phyloP scores from a whole-genome alignment of 2,329 filamentous ascomycete genomes.

The Xylariaceae sp. region DNA sequence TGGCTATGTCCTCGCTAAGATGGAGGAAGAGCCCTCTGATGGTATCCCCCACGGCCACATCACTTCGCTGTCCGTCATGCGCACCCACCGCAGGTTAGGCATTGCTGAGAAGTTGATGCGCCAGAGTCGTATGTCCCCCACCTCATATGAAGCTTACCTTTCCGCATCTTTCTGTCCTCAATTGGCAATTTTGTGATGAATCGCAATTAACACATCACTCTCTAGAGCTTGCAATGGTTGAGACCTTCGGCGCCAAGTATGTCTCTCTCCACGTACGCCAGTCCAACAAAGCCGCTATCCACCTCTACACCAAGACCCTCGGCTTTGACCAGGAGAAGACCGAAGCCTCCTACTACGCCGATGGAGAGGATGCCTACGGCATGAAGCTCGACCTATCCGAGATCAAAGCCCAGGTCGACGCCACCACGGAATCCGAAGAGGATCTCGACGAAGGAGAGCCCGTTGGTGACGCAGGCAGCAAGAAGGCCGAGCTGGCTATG shows the following conservation, averaged over 20 bases:
- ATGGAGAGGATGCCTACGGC: slow-evolving; percentile 91
- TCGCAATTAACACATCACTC: slow-evolving; percentile 6
- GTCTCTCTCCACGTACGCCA: slow-evolving; percentile 95
- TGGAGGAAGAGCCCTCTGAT: slow-evolving; percentile 96
- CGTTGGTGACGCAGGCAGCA: slow-evolving; percentile 54
- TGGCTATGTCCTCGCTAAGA: slow-evolving; percentile 98
- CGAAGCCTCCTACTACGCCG: slow-evolving; percentile 90
- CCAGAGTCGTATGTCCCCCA: slow-evolving; percentile 72
- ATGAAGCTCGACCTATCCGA: slow-evolving; percentile 82
- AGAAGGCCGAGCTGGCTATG: slow-evolving; percentile 2
- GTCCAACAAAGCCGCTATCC: slow-evolving; percentile 86
- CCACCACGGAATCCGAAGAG: slow-evolving; percentile 40
- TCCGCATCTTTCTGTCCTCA: neutral
- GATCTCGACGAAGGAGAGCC: slow-evolving; percentile 63
- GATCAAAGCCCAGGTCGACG: slow-evolving; percentile 54
- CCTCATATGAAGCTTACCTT: slow-evolving; percentile 3
- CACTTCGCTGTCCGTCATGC: slow-evolving; percentile 91
- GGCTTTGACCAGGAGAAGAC: slow-evolving; percentile 85
- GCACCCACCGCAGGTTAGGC: slow-evolving; percentile 85
- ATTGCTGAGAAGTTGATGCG: slow-evolving; percentile 98
- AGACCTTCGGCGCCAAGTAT: slow-evolving; percentile 87
- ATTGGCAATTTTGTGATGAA: neutral
- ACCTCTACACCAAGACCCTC: slow-evolving; percentile 88
- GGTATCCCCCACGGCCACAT: slow-evolving; percentile 94
- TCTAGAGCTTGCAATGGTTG: slow-evolving; percentile 89